phyloP scores from a whole-genome alignment of 352 stramenopile species.

The Elongisporangium senticosum region DNA sequence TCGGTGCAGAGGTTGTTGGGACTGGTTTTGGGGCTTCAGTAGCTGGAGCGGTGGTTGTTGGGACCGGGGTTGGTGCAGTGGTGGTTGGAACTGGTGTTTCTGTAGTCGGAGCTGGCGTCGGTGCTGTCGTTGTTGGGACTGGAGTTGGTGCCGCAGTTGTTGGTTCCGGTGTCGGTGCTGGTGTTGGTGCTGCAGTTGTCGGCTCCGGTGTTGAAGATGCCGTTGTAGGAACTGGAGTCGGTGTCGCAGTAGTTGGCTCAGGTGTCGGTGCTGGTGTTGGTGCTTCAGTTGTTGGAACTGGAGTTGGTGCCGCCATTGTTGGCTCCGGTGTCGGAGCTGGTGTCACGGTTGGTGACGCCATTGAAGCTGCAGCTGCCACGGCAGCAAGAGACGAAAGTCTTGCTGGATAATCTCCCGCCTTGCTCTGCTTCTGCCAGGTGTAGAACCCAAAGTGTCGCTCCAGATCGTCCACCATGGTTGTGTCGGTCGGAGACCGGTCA shows the following conservation, averaged over 20 bases:
- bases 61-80: background rate
- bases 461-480: slow-evolving; percentile 35
- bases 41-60: slow-evolving; percentile 3
- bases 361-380: background rate
- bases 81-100: slow-evolving; percentile 1
- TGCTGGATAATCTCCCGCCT: slow-evolving; percentile 31
- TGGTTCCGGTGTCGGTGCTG: background rate
- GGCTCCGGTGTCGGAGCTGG: background rate
- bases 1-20: slow-evolving; percentile 3
- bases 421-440: slow-evolving; percentile 32
- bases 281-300: background rate
- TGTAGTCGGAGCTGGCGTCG: slow-evolving; percentile 7
- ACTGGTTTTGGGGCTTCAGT: slow-evolving; percentile 5
- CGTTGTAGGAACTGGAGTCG: background rate
- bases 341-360: background rate
- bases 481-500: slow-evolving; percentile 47
- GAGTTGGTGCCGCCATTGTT: slow-evolving; percentile 1
- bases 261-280: slow-evolving; percentile 2
- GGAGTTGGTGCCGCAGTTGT: slow-evolving; percentile 7
- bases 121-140: slow-evolving; percentile 1
- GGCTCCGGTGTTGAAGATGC: background rate
- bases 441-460: slow-evolving; percentile 78
- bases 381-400: background rate
- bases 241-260: slow-evolving; percentile 1
- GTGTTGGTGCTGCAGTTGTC: background rate